These are phyloP conservation scores for Clitopilus hobsonii DNA, from an alignment of 768 basidiomycete genomes.

Conservation along the genomic window DNA sequence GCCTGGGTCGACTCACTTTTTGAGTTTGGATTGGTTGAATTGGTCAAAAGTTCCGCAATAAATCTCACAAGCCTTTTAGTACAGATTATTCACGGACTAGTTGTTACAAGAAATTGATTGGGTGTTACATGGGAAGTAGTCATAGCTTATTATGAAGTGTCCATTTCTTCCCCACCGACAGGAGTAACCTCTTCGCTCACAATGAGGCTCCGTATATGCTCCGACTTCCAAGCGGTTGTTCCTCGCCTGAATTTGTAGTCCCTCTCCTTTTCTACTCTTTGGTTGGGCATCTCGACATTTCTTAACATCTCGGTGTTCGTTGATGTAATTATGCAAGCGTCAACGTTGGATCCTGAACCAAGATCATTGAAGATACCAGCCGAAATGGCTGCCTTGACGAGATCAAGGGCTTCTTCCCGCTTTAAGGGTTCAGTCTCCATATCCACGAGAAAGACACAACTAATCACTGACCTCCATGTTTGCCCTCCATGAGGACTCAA, in stretches of 20 bases:
- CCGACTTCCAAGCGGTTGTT: slow-evolving; percentile 86
- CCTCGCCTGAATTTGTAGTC: slow-evolving; percentile 73
- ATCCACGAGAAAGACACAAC: not conserved
- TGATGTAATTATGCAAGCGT: slow-evolving; percentile 93
- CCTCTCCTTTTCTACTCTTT: slow-evolving; percentile 74
- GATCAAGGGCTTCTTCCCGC: slow-evolving; percentile 74
- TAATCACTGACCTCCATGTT: slow-evolving; percentile 64
- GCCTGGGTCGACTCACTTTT: slow-evolving; percentile 14
- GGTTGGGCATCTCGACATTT: slow-evolving; percentile 90
- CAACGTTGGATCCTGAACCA: slow-evolving; percentile 97
- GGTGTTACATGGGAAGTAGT: not conserved
- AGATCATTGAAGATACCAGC: slow-evolving; percentile 99
- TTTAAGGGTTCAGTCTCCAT: slow-evolving; percentile 22
- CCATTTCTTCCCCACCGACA: slow-evolving; percentile 70
- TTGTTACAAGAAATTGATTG: too few species aligned
- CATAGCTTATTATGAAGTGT: slow-evolving; percentile 49
- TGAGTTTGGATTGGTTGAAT: too few species aligned
- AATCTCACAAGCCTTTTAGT: too few species aligned
- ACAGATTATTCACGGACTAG: too few species aligned
- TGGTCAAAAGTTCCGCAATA: too few species aligned
- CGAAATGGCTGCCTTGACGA: slow-evolving; percentile 84
- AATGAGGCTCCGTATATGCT: slow-evolving; percentile 68
- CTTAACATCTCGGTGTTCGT: slow-evolving; percentile 86
- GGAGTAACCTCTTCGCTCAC: slow-evolving; percentile 64
- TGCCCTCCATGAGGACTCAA: slow-evolving; percentile 81